Percentiles rank a stretch among this genome's conserved stretches.
These are phyloP conservation scores for Pseudocercospora vitis DNA, from an alignment of 2,329 filamentous ascomycete species.

Conservation along the genomic window DNA sequence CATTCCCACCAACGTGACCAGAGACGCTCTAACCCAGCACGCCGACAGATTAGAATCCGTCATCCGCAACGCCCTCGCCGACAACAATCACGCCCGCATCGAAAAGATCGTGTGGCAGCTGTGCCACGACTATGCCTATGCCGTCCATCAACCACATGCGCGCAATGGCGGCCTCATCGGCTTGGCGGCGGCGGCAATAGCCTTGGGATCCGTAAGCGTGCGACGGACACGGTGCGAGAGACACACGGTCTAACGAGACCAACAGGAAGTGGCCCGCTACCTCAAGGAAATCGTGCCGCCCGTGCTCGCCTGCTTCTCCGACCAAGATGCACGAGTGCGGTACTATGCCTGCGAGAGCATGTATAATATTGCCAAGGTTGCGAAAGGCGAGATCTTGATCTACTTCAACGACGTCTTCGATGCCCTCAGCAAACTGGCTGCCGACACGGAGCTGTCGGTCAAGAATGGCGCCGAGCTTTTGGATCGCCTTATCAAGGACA, in stretches of 20 bases:
- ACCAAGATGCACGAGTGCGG: slow-evolving; percentile 93
- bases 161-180: slow-evolving; percentile 95
- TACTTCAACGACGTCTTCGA: slow-evolving; percentile 99
- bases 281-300: slow-evolving; percentile 92
- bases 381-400: slow-evolving; percentile 92
- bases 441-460: slow-evolving; percentile 92
- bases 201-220: slow-evolving; percentile 76
- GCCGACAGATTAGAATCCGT: slow-evolving; percentile 74
- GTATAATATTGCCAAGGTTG: slow-evolving; percentile 99
- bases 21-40: slow-evolving; percentile 22
- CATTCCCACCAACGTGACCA: slow-evolving; percentile 12
- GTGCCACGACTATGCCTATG: slow-evolving; percentile 96
- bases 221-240: not conserved
- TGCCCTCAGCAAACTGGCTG: slow-evolving; percentile 91
- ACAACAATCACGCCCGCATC: slow-evolving; percentile 76
- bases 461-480: slow-evolving; percentile 97
- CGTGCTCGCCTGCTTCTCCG: slow-evolving; percentile 93
- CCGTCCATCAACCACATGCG: slow-evolving; percentile 93
- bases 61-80: slow-evolving; percentile 78
- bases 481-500: slow-evolving; percentile 92
- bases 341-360: slow-evolving; percentile 99
- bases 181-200: slow-evolving; percentile 91
- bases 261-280: slow-evolving; percentile 84
- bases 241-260: slow-evolving; percentile 29
- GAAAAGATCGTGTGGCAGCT: slow-evolving; percentile 90